A percentile compares a stretch with the other conserved stretches of the same genome.
phyloP scores from a whole-genome alignment of 345 rosid genomes.

The Gossypium herbaceum region DNA sequence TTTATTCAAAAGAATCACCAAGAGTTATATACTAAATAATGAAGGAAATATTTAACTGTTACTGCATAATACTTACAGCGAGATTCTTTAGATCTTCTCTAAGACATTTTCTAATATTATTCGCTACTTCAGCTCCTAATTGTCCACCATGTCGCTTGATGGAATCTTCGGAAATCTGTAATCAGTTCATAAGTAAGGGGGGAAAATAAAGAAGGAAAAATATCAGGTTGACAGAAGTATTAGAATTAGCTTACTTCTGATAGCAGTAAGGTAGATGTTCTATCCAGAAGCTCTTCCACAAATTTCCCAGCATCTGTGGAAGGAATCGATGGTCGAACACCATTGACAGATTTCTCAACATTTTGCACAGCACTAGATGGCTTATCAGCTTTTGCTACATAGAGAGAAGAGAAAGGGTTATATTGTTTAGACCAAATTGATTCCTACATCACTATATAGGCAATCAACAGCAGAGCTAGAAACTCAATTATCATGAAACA shows the following conservation, averaged over 20 bases:
- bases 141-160: slow-evolving; percentile 41
- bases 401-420: neutral
- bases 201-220: neutral
- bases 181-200: neutral
- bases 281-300: slow-evolving; percentile 65
- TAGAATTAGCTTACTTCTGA: slow-evolving; percentile 42
- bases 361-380: slow-evolving; percentile 32
- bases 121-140: slow-evolving; percentile 42
- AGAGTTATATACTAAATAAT: neutral
- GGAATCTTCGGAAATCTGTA: slow-evolving; percentile 49
- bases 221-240: neutral
- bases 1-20: no score
- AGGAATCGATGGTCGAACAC: slow-evolving; percentile 19
- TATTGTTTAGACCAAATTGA: neutral
- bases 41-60: neutral
- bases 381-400: slow-evolving; percentile 54
- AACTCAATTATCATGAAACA: neutral
- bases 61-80: slow-evolving; percentile 47
- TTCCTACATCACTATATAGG: neutral
- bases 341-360: slow-evolving; percentile 26
- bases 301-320: slow-evolving; percentile 51
- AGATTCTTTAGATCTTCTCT: slow-evolving; percentile 51
- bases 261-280: slow-evolving; percentile 49
- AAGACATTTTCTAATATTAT: slow-evolving; percentile 47
- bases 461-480: neutral